phyloP scores from a whole-genome alignment of 1,284 basidiomycete genomes.

The Boletus smithii region DNA sequence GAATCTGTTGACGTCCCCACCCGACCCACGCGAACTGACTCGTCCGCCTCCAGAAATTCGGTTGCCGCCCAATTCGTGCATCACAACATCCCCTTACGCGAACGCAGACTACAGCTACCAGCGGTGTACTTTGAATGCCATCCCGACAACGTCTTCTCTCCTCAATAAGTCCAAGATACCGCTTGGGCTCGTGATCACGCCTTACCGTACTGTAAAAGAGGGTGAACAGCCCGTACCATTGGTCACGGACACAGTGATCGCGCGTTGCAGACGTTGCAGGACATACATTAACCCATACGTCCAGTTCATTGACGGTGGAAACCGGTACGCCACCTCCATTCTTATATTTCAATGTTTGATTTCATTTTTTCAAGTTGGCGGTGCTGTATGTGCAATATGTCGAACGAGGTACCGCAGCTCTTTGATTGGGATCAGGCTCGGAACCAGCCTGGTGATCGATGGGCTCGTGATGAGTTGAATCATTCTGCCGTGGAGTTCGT shows the following conservation, averaged over 20 bases:
- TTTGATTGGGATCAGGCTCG: constrained; percentile 97
- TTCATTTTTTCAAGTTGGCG: constrained; percentile 67
- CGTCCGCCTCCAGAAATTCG: constrained; percentile 85
- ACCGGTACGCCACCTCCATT: constrained; percentile 52
- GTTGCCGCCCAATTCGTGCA: constrained; percentile 78
- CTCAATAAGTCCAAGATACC: constrained; percentile 94
- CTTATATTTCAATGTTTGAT: background rate
- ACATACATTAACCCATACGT: constrained; percentile 99
- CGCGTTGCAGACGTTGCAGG: constrained; percentile 94
- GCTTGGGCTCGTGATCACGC: constrained; percentile 86
- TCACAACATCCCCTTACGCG: constrained; percentile 77
- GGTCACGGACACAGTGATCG: constrained; percentile 92
- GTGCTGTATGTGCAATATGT: constrained; percentile 98
- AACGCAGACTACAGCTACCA: constrained; percentile 93
- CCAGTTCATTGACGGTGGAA: constrained; percentile 97
- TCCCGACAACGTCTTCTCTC: constrained; percentile 91
- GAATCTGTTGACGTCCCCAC: constrained; percentile 86
- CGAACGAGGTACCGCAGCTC: constrained; percentile 97
- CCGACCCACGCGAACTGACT: constrained; percentile 83
- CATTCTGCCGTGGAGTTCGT: constrained; percentile 94
- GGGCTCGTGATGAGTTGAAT: constrained; percentile 92
- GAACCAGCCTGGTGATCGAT: constrained; percentile 94
- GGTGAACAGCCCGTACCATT: constrained; percentile 83
- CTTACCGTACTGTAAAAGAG: constrained; percentile 80
- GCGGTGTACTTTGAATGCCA: constrained; percentile 87